Evolutionary conservation across 805 yeast genomes (phyloP), one percentile per base, ranked within the genome.

Genomic region (Phaffomyces thermotolerans): DNA sequence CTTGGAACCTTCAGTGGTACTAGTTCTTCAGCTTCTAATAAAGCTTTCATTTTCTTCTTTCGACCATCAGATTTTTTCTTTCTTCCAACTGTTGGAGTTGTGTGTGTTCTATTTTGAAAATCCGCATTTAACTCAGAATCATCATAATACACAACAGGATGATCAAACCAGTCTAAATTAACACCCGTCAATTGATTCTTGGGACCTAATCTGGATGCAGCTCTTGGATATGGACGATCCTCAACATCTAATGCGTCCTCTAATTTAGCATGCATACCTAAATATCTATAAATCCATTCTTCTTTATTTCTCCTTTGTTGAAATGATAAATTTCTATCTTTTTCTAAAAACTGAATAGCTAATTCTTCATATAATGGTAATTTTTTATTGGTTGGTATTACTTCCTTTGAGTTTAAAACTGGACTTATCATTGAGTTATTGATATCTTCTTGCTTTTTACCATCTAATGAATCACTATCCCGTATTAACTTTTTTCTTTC

Each of bases 271-370:
- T 85, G 84, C 65, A 81, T 71, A 1, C 95, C 95, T 23, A 86
- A 68, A 54, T 84, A 88, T 50, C 95, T 63, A 66, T 79, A 83
- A 3, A 81, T 81, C 95, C 95, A 88, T 55, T 81, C 88, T 59
- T 81, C 87, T n/a, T 63, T 47, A 29, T 71, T 63, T 44, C 87
- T 57, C 48, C 86, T 60, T 45, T 76, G 65, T 33, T 68, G 64
- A 17, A 74, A 58, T 0, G 75, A 54, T 3, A 68, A 46, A 2
- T 53, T 41, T 2, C 56, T 53, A 53, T 81, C 88, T 6, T 65
- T 63, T 32, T 64, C 62, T 24, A 81, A 56, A 52, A 79, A 81
- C 17, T 68, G 68, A 5, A 67, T 66, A 0, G 87, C 86, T 54
- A 74, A 58, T 35, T 69, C 67, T 59, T 81, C 88, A 56, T 79